These are phyloP conservation scores for Cladophialophora psammophila DNA, from an alignment of 2,329 filamentous ascomycete genomes.

Conservation along the genomic window DNA sequence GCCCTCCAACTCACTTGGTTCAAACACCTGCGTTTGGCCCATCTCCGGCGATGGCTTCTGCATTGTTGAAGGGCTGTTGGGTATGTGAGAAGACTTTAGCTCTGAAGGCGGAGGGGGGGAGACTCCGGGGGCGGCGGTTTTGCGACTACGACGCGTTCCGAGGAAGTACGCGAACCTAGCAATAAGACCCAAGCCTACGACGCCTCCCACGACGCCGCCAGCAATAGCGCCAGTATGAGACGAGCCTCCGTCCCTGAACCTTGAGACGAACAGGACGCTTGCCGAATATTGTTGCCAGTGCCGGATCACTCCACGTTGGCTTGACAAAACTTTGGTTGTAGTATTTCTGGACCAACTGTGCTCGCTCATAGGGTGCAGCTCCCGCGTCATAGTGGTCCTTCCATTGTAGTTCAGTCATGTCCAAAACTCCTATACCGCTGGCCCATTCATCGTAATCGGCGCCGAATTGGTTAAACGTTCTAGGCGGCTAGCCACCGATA, in stretches of 20 bases:
- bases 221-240: constrained; percentile 5
- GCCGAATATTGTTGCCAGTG: neutral
- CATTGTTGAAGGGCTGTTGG: neutral
- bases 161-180: neutral
- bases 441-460: constrained; percentile 4
- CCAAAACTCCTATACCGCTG: neutral
- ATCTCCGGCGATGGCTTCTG: neutral
- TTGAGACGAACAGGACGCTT: neutral
- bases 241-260: neutral
- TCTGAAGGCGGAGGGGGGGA: neutral
- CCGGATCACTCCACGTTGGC: constrained; percentile 10
- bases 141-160: neutral
- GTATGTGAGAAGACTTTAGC: neutral
- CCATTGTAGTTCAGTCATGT: constrained; percentile 1
- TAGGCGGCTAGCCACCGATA: neutral
- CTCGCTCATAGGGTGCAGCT: constrained; percentile 1
- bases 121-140: neutral
- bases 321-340: neutral
- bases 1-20: constrained; percentile 2
- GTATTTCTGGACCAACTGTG: neutral
- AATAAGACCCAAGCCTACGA: neutral
- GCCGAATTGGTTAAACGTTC: constrained; percentile 2
- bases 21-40: neutral
- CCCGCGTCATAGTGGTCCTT: neutral
- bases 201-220: constrained; percentile 7